Evolutionary conservation across 2,329 filamentous ascomycete species (phyloP), one percentile per base, ranked within the genome.

Genomic region (Aspergillus bombycis): DNA sequence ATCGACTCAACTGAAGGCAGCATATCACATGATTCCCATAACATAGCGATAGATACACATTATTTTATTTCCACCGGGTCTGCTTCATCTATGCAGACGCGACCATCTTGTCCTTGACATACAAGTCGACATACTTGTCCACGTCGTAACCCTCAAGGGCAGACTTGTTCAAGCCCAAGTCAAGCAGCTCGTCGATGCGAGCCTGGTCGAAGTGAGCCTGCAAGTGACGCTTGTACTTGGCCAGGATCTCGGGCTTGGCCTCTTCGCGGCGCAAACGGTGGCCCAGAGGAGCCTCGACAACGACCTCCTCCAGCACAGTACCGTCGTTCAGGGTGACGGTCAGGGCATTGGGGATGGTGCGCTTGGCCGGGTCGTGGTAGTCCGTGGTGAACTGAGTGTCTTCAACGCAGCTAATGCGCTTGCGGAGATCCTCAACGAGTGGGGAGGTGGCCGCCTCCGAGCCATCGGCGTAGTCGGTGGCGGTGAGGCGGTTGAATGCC

Each of bases 261-360:
- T 99, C 95, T 73, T 97, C 94, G 73, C 94, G 89, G 69, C 95
- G 86, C 75, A 95, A 85, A 69, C 91, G 90, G 85, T 99, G 95
- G 72, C 95, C 95, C 46, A 99, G 88, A 62, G 95, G 95, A 63
- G 95, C 94, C 84, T 97, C 94, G 60, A 99, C 91, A 56, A 91
- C 91, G 64, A 96, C 89, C 83, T 99, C 95, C 26, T 94, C 90
- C 41, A 98, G 85, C 11, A 95, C 86, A 54, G 93, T 97, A 73
- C 95, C 95, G 77, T 98, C 94, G 79, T 97, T 95, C 71, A 99
- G 86, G 74, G 91, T 94, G 63, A 99, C 94, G 34, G 94, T 97
- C 69, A 99, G 85, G 10, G 94, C 95, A 83, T 99, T 99, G 79
- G 93, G 93, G 81, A 99, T 99, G 80, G 93, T 97, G 73, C 95